Evolutionary conservation across 331 rosid genomes (phyloP), one percentile per base, ranked within the genome.

Genomic region (Quercus tomentella): DNA sequence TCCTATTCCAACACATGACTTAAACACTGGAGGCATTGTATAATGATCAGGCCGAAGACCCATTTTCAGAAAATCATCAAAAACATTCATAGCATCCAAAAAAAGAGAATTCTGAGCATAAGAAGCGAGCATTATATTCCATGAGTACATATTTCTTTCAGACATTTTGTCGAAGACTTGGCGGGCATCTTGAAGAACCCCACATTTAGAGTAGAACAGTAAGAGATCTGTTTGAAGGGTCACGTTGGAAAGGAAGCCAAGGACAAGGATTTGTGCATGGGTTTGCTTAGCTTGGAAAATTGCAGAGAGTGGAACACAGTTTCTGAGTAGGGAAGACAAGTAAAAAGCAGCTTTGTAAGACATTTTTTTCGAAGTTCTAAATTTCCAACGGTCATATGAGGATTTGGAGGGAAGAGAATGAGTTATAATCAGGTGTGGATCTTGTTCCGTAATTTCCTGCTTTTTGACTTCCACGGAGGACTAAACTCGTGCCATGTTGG

Each of bases 111-210:
- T 80, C 0, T 86, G 72, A 11, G 76, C 87, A 31, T 80, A 85
- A 3, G 91, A 86, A 66, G 91, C 86, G 66, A 90, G 88, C 77
- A 92, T 78, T 67, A 92, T 87, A 41, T 92, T 92, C 95, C 95
- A 92, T 0, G 97, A 86, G 75, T 84, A 92, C 97, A 90, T 90
- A 65, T 86, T 90, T 79, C 85, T 83, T 1, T 82, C 72, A 9
- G 51, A 57, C 93, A 90, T 90, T 84, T 35, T 77, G 76, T 90
- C 90, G 8, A 92, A 92, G 78, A 92, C 85, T 20, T 78, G 78
- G 78, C 88, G 92, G 8, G 92, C 91, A 28, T 89, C 63, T 1
- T 15, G 26, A 12, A 87, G 75, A 72, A 78, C 23, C 17, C 86
- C 80, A 18, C 87, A 79, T 76, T 76, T 90, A 0, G 87, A 74